Evolutionary conservation across 805 yeast species (phyloP).

Genomic region (Sugiyamaella lignohabitans): DNA sequence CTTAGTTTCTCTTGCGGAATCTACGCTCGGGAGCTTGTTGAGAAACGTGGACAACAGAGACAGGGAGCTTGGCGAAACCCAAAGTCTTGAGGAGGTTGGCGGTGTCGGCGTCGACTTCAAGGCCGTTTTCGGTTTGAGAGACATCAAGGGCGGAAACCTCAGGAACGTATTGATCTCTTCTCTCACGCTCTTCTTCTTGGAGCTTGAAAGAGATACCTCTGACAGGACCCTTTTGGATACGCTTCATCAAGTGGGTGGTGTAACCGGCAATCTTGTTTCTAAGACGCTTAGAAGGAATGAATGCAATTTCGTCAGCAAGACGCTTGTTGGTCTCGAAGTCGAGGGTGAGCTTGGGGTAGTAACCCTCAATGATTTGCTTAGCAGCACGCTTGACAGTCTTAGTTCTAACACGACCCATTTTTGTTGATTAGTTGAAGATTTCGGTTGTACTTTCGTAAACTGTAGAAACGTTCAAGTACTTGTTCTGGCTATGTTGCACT

Average conservation of each 20-base stretch:
- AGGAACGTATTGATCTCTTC: conserved; percentile 99
- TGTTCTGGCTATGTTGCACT: no score
- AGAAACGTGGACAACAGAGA: conserved; percentile 78
- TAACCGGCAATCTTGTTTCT: conserved; percentile 99
- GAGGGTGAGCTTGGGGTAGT: conserved; percentile 98
- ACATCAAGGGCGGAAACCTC: conserved; percentile 99
- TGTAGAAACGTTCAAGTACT: background rate
- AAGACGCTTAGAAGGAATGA: conserved; percentile 98
- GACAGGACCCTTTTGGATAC: conserved; percentile 99
- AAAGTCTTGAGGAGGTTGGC: conserved; percentile 89
- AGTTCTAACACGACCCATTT: conserved; percentile 98
- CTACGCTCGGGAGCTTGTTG: conserved; percentile 68
- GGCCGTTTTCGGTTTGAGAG: conserved; percentile 90
- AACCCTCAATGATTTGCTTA: conserved; percentile 98
- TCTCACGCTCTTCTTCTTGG: conserved; percentile 99
- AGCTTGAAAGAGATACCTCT: conserved; percentile 99
- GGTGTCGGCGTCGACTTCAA: conserved; percentile 96
- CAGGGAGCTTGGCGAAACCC: conserved; percentile 69
- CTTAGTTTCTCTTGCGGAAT: conserved; percentile 81
- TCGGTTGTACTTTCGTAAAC: background rate
- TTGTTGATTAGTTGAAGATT: conserved; percentile 1
- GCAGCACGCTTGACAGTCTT: conserved; percentile 99
- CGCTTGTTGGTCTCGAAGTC: conserved; percentile 99
- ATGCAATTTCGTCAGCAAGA: conserved; percentile 96
- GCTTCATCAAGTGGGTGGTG: conserved; percentile 99